These are phyloP conservation scores for Juncus inflexus DNA, from an alignment of 176 grass and related monocot genomes.

Conservation along the genomic window DNA sequence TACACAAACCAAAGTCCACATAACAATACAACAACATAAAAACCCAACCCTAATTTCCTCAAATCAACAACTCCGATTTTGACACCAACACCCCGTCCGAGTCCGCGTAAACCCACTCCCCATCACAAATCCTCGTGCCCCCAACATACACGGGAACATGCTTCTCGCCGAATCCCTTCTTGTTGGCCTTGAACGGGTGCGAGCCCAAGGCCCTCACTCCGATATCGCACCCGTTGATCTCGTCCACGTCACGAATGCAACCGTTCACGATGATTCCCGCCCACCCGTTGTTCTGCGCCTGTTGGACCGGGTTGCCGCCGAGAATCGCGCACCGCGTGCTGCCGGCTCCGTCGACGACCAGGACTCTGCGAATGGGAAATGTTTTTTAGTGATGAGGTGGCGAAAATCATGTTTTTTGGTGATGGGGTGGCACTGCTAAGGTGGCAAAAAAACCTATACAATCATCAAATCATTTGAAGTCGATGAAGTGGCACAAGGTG, in stretches of 20 bases:
- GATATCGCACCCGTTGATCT: slow-evolving; percentile 86
- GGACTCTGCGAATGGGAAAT: slow-evolving; percentile 31
- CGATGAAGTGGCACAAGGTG: no score
- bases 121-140: slow-evolving; percentile 58
- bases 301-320: slow-evolving; percentile 77
- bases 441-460: no score
- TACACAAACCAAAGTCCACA: background rate
- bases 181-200: slow-evolving; percentile 76
- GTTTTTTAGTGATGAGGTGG: background rate
- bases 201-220: slow-evolving; percentile 65
- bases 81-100: slow-evolving; percentile 66
- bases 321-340: slow-evolving; percentile 75
- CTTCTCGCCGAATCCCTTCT: slow-evolving; percentile 80
- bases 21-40: slow-evolving; percentile 11
- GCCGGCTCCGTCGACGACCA: slow-evolving; percentile 62
- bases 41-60: background rate
- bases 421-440: no score
- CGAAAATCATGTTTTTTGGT: background rate
- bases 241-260: slow-evolving; percentile 83
- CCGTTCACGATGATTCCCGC: slow-evolving; percentile 75
- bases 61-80: slow-evolving; percentile 37
- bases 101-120: slow-evolving; percentile 79
- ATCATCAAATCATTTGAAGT: no score
- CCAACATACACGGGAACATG: slow-evolving; percentile 43
- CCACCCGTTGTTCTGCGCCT: slow-evolving; percentile 82